Conservation (phyloP, 1,139 yeast genomes). For the Debaryomyces fabryi region DNA sequence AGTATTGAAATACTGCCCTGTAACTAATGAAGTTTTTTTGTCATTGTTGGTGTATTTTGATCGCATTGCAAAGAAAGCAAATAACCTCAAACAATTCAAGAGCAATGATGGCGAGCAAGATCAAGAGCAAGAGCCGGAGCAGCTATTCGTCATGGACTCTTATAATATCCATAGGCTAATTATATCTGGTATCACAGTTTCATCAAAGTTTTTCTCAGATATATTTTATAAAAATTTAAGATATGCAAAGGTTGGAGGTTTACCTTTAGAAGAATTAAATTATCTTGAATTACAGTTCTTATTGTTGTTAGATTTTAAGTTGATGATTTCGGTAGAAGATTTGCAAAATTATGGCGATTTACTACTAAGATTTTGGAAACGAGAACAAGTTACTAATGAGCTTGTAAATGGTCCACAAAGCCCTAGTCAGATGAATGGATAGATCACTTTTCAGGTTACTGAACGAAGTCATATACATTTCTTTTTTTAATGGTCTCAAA, state of each 20-base stretch:
- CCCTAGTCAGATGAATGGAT: slow-evolving; percentile 43
- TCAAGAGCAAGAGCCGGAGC: slow-evolving; percentile 36
- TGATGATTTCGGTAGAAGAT: slow-evolving; percentile 89
- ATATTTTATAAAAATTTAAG: slow-evolving; percentile 94
- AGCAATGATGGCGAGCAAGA: slow-evolving; percentile 14
- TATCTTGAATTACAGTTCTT: slow-evolving; percentile 90
- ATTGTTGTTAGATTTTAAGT: slow-evolving; percentile 78
- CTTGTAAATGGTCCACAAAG: slow-evolving; percentile 39
- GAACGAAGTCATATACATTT: neutral
- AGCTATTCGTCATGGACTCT: slow-evolving; percentile 91
- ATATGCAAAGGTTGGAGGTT: slow-evolving; percentile 97
- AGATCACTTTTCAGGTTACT: slow-evolving; percentile 49
- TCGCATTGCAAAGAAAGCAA: slow-evolving; percentile 87
- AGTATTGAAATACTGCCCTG: slow-evolving; percentile 94
- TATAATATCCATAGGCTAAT: slow-evolving; percentile 92
- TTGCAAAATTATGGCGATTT: slow-evolving; percentile 89
- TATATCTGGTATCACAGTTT: slow-evolving; percentile 95
- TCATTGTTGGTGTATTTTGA: slow-evolving; percentile 91
- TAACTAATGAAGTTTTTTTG: slow-evolving; percentile 92
- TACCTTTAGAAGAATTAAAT: slow-evolving; percentile 90
- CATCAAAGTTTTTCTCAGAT: slow-evolving; percentile 93
- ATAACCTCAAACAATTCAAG: slow-evolving; percentile 43
- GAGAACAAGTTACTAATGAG: slow-evolving; percentile 55
- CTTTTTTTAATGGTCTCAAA: neutral
- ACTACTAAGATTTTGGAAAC: slow-evolving; percentile 79